Percentiles rank a stretch among this genome's conserved stretches.
These are phyloP conservation scores for Pisolithus microcarpus DNA, from an alignment of 768 basidiomycete genomes.

Conservation along the genomic window DNA sequence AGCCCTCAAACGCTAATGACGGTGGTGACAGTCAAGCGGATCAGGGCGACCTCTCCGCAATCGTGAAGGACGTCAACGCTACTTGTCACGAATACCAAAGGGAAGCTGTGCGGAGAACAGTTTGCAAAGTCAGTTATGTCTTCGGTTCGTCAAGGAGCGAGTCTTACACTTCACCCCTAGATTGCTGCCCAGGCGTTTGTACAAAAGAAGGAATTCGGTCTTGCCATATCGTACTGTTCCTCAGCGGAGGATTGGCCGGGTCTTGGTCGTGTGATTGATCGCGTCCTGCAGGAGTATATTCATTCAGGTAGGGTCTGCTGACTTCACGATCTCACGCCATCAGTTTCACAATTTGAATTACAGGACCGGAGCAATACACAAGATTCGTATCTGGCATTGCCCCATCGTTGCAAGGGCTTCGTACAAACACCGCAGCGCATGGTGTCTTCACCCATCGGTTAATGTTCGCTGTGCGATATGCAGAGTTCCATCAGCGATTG, in stretches of 20 bases:
- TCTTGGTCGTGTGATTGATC: constrained; percentile 71
- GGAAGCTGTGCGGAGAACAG: constrained; percentile 64
- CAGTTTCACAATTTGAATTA: neutral
- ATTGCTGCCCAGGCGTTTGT: constrained; percentile 67
- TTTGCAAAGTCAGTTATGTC: constrained; percentile 55
- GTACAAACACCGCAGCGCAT: constrained; percentile 39
- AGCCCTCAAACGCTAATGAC: constrained; percentile 21
- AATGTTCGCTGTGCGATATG: constrained; percentile 72
- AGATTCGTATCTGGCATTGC: constrained; percentile 62
- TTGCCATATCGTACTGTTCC: constrained; percentile 77
- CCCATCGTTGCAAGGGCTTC: constrained; percentile 59
- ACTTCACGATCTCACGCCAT: constrained; percentile 2
- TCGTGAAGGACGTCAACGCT: constrained; percentile 60
- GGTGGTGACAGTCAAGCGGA: constrained; percentile 29
- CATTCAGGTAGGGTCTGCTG: constrained; percentile 38
- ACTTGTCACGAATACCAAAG: constrained; percentile 67
- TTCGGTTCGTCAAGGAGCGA: constrained; percentile 2
- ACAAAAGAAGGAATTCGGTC: constrained; percentile 63
- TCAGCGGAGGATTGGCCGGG: constrained; percentile 81
- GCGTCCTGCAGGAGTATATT: constrained; percentile 76
- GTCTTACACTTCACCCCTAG: constrained; percentile 30
- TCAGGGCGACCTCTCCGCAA: constrained; percentile 52
- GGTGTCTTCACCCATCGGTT: constrained; percentile 66
- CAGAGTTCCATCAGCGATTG: constrained; percentile 71
- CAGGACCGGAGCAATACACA: constrained; percentile 58